Conservation (phyloP, 106 monocot genomes). For the Xerophyta viscosa region DNA sequence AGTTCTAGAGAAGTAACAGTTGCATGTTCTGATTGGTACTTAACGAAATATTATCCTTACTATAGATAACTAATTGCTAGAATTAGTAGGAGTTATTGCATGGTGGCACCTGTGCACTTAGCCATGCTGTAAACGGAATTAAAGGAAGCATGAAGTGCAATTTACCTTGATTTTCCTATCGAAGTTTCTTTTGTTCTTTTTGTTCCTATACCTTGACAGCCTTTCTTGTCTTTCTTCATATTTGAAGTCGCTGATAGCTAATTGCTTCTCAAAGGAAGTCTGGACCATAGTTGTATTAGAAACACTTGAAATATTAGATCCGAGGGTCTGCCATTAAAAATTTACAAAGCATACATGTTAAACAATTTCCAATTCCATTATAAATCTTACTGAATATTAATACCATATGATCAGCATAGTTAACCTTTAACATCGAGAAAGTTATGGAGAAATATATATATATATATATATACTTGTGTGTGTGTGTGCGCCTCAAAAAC, state of each 20-base stretch:
- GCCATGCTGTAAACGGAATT: background rate
- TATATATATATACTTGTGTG: background rate
- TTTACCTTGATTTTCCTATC: constrained; percentile 64
- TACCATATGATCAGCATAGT: background rate
- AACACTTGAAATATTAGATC: background rate
- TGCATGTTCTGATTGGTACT: background rate
- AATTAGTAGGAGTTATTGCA: background rate
- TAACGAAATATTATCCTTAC: background rate
- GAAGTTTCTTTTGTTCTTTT: constrained; percentile 54
- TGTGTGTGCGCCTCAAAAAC: background rate
- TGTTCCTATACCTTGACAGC: constrained; percentile 59
- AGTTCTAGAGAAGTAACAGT: background rate
- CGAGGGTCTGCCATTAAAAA: constrained; percentile 19
- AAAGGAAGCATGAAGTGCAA: background rate
- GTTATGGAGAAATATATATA: too few species aligned
- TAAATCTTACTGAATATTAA: background rate
- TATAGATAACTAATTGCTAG: background rate
- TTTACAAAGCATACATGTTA: background rate
- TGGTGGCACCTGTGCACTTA: background rate
- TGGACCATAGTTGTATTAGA: constrained; percentile 5
- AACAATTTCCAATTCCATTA: background rate
- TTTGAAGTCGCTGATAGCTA: constrained; percentile 33
- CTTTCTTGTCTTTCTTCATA: constrained; percentile 49
- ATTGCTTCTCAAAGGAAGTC: constrained; percentile 17
- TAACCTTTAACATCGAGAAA: too few species aligned